A percentile compares a stretch with the other conserved stretches of the same genome.
Evolutionary conservation across 192 early-diverging fungal species (phyloP).

Genomic region (Coemansia sp.): DNA sequence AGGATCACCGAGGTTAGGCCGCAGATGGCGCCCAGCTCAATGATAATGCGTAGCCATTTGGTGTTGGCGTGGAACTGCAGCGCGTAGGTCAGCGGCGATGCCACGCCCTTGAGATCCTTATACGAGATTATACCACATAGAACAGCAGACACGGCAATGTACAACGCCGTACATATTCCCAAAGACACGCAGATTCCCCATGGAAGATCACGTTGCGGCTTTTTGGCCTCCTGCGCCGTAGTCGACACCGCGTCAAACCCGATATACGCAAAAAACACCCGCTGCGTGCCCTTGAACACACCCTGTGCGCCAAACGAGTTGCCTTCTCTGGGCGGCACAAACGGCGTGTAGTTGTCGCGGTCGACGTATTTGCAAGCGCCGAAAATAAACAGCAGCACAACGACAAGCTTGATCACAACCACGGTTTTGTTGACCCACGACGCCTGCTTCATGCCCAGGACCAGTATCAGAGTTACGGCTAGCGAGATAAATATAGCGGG

Average conservation of each 20-base stretch:
- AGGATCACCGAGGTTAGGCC: constrained; percentile 83
- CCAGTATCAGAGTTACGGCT: constrained; percentile 64
- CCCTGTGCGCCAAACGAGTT: constrained; percentile 67
- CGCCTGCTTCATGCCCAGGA: constrained; percentile 72
- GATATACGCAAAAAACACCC: constrained; percentile 81
- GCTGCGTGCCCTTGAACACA: constrained; percentile 68
- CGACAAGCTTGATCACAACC: constrained; percentile 71
- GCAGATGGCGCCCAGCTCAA: constrained; percentile 74
- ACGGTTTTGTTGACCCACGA: constrained; percentile 71
- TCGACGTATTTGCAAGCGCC: constrained; percentile 69
- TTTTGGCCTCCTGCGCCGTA: constrained; percentile 76
- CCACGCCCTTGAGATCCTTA: constrained; percentile 36
- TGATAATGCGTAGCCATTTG: constrained; percentile 71
- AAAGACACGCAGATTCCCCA: constrained; percentile 85
- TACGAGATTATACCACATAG: constrained; percentile 75
- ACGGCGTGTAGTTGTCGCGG: constrained; percentile 70
- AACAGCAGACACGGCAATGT: constrained; percentile 70
- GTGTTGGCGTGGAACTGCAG: constrained; percentile 47
- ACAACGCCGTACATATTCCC: constrained; percentile 74
- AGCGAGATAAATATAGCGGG: constrained; percentile 72
- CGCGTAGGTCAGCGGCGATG: constrained; percentile 60
- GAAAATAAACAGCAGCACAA: constrained; percentile 80
- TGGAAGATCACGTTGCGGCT: constrained; percentile 79
- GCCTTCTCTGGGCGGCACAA: constrained; percentile 67
- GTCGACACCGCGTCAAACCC: constrained; percentile 90